Evolutionary conservation across 2,329 filamentous ascomycete species (phyloP), one percentile per base, ranked within the genome.

Genomic region (Chrysoporthe cubensis): DNA sequence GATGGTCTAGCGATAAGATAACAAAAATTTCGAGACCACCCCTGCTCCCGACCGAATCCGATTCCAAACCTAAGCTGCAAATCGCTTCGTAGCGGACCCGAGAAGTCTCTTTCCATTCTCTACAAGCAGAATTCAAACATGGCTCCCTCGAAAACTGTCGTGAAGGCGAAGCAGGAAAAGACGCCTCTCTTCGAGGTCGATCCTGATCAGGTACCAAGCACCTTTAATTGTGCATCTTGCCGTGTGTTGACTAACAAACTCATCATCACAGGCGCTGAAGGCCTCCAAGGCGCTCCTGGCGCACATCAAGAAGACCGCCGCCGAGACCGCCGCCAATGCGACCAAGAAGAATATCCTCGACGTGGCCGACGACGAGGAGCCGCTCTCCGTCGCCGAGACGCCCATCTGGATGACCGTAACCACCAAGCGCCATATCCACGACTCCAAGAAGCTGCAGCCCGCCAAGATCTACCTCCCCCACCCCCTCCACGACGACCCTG

Each of bases 371-470:
- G 83, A 83, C 52, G 56, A 65, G 6, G 43, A 61, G 11, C n/a
- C 16, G 21, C 71, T 75, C 26, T 72, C 78, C 26, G 70, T 78
- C 54, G 78, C 78, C 63, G 83, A 87, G 69, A 82, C 80, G 4
- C 87, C 87, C 60, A 79, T 90, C 75, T 90, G 86, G 85, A 81
- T 90, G 57, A 88, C 82, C 46, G 77, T 90, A 71, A 88, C 87
- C 63, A 90, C 88, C 71, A 90, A 90, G 81, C 85, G 85, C 72
- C 87, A 90, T 79, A 87, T 90, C 65, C 77, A 80, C 76, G 91
- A 96, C 81, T 90, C 92, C 79, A 88, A 88, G 77, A 87, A 89
- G 66, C 85, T 97, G 72, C 95, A 96, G 84, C 94, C 94, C 40
- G 87, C 87, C 78, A 96, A 95, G 81, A 92, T 97, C 75, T 74